Evolutionary conservation across 495 filamentous ascomycete species (phyloP).

Genomic region (Jackrogersella multiformis): DNA sequence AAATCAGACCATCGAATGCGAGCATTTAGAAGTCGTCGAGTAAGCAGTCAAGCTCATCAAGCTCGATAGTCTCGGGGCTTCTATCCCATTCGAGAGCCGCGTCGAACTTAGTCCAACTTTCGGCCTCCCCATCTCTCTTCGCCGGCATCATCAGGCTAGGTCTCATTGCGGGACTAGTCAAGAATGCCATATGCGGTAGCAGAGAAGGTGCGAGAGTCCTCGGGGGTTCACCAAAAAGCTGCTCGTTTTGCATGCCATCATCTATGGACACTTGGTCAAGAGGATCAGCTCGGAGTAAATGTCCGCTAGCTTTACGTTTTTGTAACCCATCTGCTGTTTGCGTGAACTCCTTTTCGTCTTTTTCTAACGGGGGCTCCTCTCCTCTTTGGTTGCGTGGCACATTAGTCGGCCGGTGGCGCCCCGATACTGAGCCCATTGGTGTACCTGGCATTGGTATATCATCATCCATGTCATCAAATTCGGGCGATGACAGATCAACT

Average conservation of each 20-base stretch:
- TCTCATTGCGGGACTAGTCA: slow-evolving; percentile 57
- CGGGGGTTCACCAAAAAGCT: slow-evolving; percentile 61
- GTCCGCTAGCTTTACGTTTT: slow-evolving; percentile 70
- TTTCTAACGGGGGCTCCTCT: slow-evolving; percentile 86
- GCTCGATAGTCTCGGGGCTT: slow-evolving; percentile 87
- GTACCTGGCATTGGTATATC: slow-evolving; percentile 65
- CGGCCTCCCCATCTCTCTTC: slow-evolving; percentile 62
- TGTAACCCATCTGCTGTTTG: slow-evolving; percentile 90
- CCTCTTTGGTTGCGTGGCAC: slow-evolving; percentile 71
- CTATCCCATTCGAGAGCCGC: slow-evolving; percentile 70
- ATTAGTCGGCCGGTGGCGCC: slow-evolving; percentile 51
- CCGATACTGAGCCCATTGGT: slow-evolving; percentile 67
- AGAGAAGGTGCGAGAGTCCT: slow-evolving; percentile 46
- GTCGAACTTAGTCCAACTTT: slow-evolving; percentile 61
- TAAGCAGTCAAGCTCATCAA: slow-evolving; percentile 92
- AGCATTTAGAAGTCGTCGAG: slow-evolving; percentile 70
- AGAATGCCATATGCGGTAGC: slow-evolving; percentile 47
- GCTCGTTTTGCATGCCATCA: slow-evolving; percentile 58
- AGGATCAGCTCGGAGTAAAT: slow-evolving; percentile 54
- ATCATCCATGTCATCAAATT: slow-evolving; percentile 79
- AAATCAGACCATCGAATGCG: neutral
- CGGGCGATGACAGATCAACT: slow-evolving; percentile 87
- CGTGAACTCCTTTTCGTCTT: slow-evolving; percentile 96
- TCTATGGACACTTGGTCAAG: slow-evolving; percentile 60
- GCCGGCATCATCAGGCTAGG: slow-evolving; percentile 53